Evolutionary conservation across 257 asterid species (phyloP), one percentile per base, ranked within the genome.

Genomic region (Solanum chiquidenum): DNA sequence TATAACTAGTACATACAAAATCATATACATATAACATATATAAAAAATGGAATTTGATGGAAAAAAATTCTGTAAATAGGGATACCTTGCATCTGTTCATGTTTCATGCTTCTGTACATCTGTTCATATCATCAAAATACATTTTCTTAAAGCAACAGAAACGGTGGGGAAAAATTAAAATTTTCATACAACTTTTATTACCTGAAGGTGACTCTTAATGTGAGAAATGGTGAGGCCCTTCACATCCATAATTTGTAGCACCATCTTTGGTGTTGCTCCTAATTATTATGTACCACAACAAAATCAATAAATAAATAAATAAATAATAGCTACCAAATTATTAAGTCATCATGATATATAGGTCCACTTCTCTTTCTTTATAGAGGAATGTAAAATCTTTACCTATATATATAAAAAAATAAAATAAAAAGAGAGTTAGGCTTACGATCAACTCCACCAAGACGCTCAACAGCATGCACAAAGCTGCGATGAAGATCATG

Each of bases 181-280:
- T 12, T 14, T 13, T 13, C 58, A 46, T 13, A 46, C 20, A 46
- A 13, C 2, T 46, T 55, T 18, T 18, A 60, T 9, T 60, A 95
- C 98, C 98, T 95, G 98, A 60, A 95, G 95, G 76, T 95, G 98
- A 89, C 98, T 94, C 92, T 95, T 95, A 55, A 95, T 94, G 87
- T 95, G 98, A 40, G 98, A 91, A 84, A 93, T 91, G 2, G 95
- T 93, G 82, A 95, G 86, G 84, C 94, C 98, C 87, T 91, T 93
- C 86, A 93, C 96, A 91, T 93, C 92, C 98, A 95, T 95, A 92
- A 94, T 21, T 71, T 93, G 96, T 33, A 93, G 88, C 90, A 95
- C 95, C 95, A 93, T 92, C 91, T 95, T 95, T 25, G 98, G 98
- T 25, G 97, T 94, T 86, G 98, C 98, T 86, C 97, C 98, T 94